Evolutionary conservation across 2,329 filamentous ascomycete species (phyloP).

Genomic region (Dothistroma pini): DNA sequence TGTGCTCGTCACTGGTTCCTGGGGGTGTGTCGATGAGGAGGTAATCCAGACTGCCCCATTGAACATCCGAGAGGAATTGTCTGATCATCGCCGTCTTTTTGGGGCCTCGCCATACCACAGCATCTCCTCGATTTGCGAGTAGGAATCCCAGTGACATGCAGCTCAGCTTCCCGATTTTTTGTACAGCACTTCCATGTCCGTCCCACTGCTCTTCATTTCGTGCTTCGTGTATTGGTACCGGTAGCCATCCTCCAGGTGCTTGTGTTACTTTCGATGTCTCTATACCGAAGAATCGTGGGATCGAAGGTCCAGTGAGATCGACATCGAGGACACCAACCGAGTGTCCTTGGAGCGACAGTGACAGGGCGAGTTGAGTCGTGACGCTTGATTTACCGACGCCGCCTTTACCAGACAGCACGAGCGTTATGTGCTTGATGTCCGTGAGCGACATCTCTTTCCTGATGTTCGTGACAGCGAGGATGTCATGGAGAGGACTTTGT

Average conservation of each 20-base stretch:
- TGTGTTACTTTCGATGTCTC: conserved; percentile 88
- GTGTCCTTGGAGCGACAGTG: conserved; percentile 77
- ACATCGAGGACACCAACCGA: conserved; percentile 94
- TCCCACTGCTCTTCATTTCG: conserved; percentile 11
- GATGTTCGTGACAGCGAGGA: not conserved
- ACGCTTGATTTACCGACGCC: conserved; percentile 97
- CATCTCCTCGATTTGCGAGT: conserved; percentile 75
- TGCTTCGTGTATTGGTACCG: conserved; percentile 73
- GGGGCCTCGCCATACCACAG: conserved; percentile 94
- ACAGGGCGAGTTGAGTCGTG: conserved; percentile 92
- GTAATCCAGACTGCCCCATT: conserved; percentile 86
- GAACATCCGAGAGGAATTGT: conserved; percentile 88
- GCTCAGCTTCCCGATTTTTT: conserved; percentile 58
- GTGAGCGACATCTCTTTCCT: conserved; percentile 57
- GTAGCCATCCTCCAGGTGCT: conserved; percentile 86
- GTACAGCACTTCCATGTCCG: conserved; percentile 5
- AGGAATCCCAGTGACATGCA: conserved; percentile 96
- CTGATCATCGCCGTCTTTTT: conserved; percentile 99
- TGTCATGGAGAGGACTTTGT: not conserved
- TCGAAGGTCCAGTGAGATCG: conserved; percentile 93
- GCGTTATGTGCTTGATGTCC: conserved; percentile 72
- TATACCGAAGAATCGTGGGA: conserved; percentile 89
- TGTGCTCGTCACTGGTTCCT: conserved; percentile 95
- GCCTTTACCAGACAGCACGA: conserved; percentile 93
- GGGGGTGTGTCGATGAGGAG: conserved; percentile 94